A percentile compares a stretch with the other conserved stretches of the same genome.
Evolutionary conservation across 177 flowering plant species (phyloP).

Genomic region (Telopea speciosissima): DNA sequence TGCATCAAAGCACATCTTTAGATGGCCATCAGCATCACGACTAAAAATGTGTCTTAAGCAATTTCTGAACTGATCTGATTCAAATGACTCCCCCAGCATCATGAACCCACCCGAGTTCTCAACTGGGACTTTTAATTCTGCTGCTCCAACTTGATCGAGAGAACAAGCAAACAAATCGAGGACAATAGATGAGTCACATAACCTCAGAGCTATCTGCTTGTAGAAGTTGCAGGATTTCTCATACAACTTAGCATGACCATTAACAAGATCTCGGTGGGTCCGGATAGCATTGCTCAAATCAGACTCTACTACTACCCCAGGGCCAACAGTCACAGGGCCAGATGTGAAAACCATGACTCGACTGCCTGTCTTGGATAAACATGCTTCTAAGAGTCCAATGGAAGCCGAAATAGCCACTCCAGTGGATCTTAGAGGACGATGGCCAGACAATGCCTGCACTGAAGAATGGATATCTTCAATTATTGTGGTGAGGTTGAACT

Average conservation of each 20-base stretch:
- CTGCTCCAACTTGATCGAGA: conserved; percentile 92
- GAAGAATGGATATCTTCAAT: conserved; percentile 68
- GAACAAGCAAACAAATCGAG: conserved; percentile 93
- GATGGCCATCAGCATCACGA: conserved; percentile 52
- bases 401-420: conserved; percentile 85
- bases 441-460: conserved; percentile 29
- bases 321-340: conserved; percentile 90
- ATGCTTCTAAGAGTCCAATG: conserved; percentile 76
- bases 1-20: conserved; percentile 72
- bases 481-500: conserved; percentile 65
- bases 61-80: conserved; percentile 65
- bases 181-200: conserved; percentile 58
- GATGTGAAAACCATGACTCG: conserved; percentile 87
- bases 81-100: conserved; percentile 74
- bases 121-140: conserved; percentile 63
- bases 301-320: conserved; percentile 68
- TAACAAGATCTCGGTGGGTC: conserved; percentile 61
- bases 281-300: conserved; percentile 58
- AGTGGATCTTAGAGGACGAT: conserved; percentile 71
- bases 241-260: conserved; percentile 48
- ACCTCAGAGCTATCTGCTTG: conserved; percentile 45
- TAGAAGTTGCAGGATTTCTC: conserved; percentile 56
- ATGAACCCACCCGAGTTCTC: conserved; percentile 86
- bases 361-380: conserved; percentile 50
- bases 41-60: conserved; percentile 62